These are phyloP conservation scores for Nephelium lappaceum DNA, from an alignment of 345 rosid species.

Conservation along the genomic window DNA sequence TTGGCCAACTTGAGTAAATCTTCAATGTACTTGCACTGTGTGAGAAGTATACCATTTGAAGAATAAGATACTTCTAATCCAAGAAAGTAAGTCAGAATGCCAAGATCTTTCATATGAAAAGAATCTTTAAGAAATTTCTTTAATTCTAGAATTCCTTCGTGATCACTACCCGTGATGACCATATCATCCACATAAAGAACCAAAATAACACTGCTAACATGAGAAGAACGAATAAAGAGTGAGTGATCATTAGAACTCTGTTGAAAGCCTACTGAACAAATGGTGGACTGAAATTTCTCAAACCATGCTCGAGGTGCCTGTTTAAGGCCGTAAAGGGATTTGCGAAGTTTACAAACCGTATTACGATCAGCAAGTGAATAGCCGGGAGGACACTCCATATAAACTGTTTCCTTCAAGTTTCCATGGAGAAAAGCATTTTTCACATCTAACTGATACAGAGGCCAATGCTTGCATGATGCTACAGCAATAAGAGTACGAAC, in stretches of 20 bases:
- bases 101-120: background rate
- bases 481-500: too few relatives aligned
- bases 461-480: too few relatives aligned
- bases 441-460: too few relatives aligned
- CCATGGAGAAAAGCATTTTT: too few relatives aligned
- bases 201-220: too few relatives aligned
- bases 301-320: background rate
- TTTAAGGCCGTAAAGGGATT: background rate
- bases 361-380: background rate
- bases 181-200: too few relatives aligned
- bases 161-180: too few relatives aligned
- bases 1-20: background rate
- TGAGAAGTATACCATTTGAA: background rate
- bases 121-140: background rate
- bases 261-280: background rate
- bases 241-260: too few relatives aligned
- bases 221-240: too few relatives aligned
- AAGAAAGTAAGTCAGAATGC: background rate
- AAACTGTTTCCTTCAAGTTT: too few relatives aligned
- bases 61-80: background rate
- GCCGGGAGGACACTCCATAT: too few relatives aligned
- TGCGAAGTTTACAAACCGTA: background rate
- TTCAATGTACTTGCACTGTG: background rate
- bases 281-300: background rate
- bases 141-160: too few relatives aligned